phyloP scores from a whole-genome alignment of 2,329 filamentous ascomycete genomes.

The Sporothrix mexicana region DNA sequence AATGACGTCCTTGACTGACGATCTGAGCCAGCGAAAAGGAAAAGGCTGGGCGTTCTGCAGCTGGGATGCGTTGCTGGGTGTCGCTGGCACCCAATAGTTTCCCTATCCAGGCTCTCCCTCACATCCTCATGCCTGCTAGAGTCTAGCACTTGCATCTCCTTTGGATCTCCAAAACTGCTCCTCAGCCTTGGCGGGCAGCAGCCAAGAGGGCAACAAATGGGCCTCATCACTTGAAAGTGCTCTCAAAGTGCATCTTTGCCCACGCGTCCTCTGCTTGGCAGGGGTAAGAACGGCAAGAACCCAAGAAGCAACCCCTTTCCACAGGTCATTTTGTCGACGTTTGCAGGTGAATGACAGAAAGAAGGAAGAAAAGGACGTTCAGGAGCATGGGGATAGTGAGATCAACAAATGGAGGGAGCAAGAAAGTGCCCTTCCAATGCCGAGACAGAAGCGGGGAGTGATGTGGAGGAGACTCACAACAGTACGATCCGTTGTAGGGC shows the following conservation, averaged over 20 bases:
- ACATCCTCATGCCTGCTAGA: background rate
- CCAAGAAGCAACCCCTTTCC: background rate
- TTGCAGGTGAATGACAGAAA: background rate
- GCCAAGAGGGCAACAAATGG: background rate
- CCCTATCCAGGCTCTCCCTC: background rate
- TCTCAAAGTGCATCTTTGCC: background rate
- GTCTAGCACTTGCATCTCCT: background rate
- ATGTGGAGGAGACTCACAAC: background rate
- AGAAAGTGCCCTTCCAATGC: background rate
- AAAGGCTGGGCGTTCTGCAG: conserved; percentile 13
- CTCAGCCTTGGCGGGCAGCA: conserved; percentile 10
- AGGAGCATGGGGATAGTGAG: too few relatives aligned
- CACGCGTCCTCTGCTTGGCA: conserved; percentile 27
- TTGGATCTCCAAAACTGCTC: background rate
- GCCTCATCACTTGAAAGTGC: background rate
- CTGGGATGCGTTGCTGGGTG: conserved; percentile 2
- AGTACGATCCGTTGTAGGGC: background rate
- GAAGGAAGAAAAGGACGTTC: background rate
- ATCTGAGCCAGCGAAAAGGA: background rate
- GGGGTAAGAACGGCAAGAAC: background rate
- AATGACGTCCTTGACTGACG: conserved; percentile 15
- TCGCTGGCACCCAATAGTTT: background rate
- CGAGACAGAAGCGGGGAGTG: conserved; percentile 8
- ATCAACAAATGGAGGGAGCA: background rate
- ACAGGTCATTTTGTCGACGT: background rate